Conservation (phyloP, 371 early-diverging fungal species). For the Parasitella parasitica region DNA sequence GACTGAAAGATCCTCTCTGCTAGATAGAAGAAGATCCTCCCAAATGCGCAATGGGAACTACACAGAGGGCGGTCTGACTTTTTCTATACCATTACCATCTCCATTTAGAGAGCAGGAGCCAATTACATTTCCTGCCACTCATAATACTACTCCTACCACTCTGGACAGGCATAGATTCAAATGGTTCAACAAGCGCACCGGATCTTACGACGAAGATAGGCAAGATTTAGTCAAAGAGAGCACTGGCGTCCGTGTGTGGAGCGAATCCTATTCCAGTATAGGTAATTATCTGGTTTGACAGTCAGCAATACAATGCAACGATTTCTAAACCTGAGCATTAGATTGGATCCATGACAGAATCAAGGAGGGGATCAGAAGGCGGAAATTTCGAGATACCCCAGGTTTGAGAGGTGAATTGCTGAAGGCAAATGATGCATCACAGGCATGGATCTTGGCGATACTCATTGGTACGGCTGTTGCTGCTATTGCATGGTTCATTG, state of each 20-base stretch:
- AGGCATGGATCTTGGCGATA: constrained; percentile 86
- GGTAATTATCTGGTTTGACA: constrained; percentile 53
- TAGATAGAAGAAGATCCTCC: constrained; percentile 26
- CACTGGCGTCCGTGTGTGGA: constrained; percentile 64
- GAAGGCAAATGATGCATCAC: constrained; percentile 71
- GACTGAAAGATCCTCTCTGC: constrained; percentile 28
- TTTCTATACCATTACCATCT: constrained; percentile 7
- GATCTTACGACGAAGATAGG: constrained; percentile 54
- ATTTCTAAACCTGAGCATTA: constrained; percentile 6
- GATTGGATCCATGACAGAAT: constrained; percentile 94
- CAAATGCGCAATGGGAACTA: constrained; percentile 9
- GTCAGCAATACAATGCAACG: constrained; percentile 10
- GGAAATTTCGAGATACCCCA: constrained; percentile 56
- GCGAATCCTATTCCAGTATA: constrained; percentile 69
- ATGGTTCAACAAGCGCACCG: constrained; percentile 38
- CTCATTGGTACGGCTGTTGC: constrained; percentile 65
- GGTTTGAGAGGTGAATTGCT: constrained; percentile 61
- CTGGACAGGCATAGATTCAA: constrained; percentile 19
- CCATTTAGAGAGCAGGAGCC: constrained; percentile 17
- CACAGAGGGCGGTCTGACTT: constrained; percentile 1
- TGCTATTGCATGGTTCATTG: constrained; percentile 82
- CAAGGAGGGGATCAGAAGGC: constrained; percentile 81
- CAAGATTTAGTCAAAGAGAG: constrained; percentile 60
- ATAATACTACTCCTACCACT: neutral
- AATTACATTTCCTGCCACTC: constrained; percentile 1